Evolutionary conservation across 116 monocot species (phyloP), one percentile per base, ranked within the genome.

Genomic region (Cymodocea nodosa): DNA sequence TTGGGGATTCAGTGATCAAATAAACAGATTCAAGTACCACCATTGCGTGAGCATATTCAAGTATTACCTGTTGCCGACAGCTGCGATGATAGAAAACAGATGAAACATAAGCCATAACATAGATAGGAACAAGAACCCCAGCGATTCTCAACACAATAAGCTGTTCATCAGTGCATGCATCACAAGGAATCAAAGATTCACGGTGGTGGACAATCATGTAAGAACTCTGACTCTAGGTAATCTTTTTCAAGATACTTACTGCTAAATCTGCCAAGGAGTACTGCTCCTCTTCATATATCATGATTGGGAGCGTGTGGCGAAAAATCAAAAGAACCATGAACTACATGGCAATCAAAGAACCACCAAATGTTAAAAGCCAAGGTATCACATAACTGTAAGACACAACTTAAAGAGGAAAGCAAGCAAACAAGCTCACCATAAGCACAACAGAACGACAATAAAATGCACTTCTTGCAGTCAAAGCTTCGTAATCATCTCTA

Each of bases 291-390:
- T 74, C 87, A 51, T 56, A 63, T 56, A 83, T 70, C 8, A 93
- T 59, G 14, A 86, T 56, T 15, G 94, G 94, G 56, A 93, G 80
- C 15, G 74, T 74, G 61, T 89, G 85, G 18, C 86, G 82, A 25
- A 92, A 78, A 59, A 87, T 58, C 80, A 92, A 68, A 51, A 92
- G 85, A 77, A 77, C 48, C 75, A 82, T n/a, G n/a, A n/a, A n/a
- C n/a, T n/a, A n/a, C n/a, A n/a, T n/a, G n/a, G n/a, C n/a, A n/a
- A n/a, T n/a, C n/a, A n/a, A n/a, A 37, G n/a, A 17, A 35, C 15
- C 61, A 2, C 39, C n/a, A n/a, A n/a, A 39, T 1, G 39, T 2
- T 39, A 39, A 39, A 39, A 39, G 9, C 39, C 39, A 39, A 39
- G 9, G 39, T 39, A 36, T 11, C 9, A 62, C 17, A 8, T 15